A percentile compares a stretch with the other conserved stretches of the same genome.
Evolutionary conservation across 2,329 filamentous ascomycete species (phyloP).

Genomic region (Colletotrichum sp.): DNA sequence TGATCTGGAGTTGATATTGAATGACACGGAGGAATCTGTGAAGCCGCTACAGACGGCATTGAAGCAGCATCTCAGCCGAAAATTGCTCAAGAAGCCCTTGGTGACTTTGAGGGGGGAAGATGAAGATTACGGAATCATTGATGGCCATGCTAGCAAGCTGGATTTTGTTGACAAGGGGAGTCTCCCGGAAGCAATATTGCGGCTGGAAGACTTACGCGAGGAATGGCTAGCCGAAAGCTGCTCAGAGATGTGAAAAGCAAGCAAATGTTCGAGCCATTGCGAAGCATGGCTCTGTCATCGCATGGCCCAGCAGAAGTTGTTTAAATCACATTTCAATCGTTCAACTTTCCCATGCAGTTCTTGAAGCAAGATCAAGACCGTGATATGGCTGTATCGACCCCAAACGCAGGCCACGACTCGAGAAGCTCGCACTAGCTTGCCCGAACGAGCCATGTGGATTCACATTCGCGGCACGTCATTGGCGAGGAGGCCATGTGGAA

Average conservation of each 20-base stretch:
- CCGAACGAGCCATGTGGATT: conserved; percentile 1
- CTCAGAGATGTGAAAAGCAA: neutral
- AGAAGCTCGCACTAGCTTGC: neutral
- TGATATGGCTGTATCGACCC: neutral
- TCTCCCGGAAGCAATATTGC: neutral
- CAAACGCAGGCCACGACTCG: neutral
- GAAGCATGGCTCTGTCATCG: neutral
- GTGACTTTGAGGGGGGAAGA: neutral
- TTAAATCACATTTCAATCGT: no score
- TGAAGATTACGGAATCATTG: neutral
- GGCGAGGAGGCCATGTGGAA: neutral
- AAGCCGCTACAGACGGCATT: neutral
- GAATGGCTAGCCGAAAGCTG: neutral
- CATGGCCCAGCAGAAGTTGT: no score
- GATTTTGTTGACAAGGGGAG: neutral
- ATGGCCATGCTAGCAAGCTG: neutral
- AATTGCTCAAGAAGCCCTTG: neutral
- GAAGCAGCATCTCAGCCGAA: neutral
- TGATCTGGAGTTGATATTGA: neutral
- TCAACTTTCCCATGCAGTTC: neutral
- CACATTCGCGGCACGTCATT: neutral
- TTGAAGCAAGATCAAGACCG: neutral
- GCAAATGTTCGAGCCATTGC: neutral
- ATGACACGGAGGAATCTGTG: neutral
- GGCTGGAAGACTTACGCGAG: neutral